phyloP scores from a whole-genome alignment of 495 filamentous ascomycete genomes.

The Penicillium arizonense region DNA sequence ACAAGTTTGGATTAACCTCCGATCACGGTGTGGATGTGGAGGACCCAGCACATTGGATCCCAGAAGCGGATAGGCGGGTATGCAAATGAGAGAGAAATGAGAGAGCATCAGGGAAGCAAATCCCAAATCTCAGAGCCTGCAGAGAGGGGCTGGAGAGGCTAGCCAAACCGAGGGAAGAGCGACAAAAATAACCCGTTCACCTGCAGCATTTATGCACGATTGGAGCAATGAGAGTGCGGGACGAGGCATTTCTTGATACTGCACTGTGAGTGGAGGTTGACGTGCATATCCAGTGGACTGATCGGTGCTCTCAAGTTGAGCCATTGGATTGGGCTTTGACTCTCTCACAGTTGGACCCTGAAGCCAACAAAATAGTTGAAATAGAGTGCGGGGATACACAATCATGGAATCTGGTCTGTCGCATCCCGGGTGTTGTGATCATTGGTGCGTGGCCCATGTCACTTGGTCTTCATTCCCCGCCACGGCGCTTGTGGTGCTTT shows the following conservation, averaged over 20 bases:
- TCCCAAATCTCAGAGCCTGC: slow-evolving; percentile 4
- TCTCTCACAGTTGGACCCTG: too few relatives aligned
- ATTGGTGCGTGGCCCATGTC: slow-evolving; percentile 1
- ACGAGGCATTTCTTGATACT: background rate
- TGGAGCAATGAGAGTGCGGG: slow-evolving; percentile 19
- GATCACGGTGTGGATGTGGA: slow-evolving; percentile 14
- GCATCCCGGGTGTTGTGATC: background rate
- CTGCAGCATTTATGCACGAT: slow-evolving; percentile 28
- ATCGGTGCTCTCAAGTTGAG: background rate
- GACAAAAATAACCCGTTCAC: slow-evolving; percentile 28
- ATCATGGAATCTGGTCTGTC: slow-evolving; percentile 1
- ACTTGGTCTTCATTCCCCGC: slow-evolving; percentile 1
- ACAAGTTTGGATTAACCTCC: slow-evolving; percentile 3
- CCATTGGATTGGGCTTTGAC: too few relatives aligned
- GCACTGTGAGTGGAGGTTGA: slow-evolving; percentile 5
- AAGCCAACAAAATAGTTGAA: too few relatives aligned
- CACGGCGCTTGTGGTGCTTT: slow-evolving; percentile 10
- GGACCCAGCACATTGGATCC: slow-evolving; percentile 14
- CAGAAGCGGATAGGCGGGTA: slow-evolving; percentile 1
- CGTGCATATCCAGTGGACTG: background rate
- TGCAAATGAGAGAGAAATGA: background rate
- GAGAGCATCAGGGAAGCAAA: slow-evolving; percentile 5
- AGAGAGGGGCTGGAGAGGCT: slow-evolving; percentile 17
- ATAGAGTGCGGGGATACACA: background rate
- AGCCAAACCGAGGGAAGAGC: slow-evolving; percentile 11